phyloP scores from a whole-genome alignment of 306 rosid species.

The Morella rubra region DNA sequence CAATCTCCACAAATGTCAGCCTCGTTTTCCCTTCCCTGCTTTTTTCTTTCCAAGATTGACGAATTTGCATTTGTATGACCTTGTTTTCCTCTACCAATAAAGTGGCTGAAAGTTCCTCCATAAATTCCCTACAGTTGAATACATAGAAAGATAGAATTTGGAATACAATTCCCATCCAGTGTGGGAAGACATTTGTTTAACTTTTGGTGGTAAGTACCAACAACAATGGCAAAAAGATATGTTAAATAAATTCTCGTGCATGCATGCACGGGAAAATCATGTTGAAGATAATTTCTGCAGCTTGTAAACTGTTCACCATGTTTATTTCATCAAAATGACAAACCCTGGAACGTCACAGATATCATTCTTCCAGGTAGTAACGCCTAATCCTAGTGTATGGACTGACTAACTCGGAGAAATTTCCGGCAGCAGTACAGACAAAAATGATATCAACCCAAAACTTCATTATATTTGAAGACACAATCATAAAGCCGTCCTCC shows the following conservation, averaged over 20 bases:
- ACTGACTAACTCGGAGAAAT: conserved; percentile 1
- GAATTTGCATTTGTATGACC: not conserved
- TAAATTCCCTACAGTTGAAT: not conserved
- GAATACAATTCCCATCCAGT: not conserved
- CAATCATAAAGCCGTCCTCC: conserved; percentile 92
- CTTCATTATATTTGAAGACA: conserved; percentile 89
- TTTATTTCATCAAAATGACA: conserved; percentile 12
- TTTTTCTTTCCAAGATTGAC: conserved; percentile 14
- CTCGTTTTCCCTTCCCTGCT: not conserved
- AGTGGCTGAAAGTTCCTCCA: not conserved
- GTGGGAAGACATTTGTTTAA: not conserved
- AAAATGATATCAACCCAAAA: conserved; percentile 35
- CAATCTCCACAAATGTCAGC: not conserved
- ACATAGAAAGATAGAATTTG: not conserved
- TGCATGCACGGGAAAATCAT: not conserved
- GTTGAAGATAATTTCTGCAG: not conserved
- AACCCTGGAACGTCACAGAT: conserved; percentile 13
- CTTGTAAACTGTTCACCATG: not conserved
- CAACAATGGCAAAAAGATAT: not conserved
- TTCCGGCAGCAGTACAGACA: conserved; percentile 27
- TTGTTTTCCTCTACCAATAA: conserved; percentile 21
- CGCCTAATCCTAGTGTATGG: conserved; percentile 9
- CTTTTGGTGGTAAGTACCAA: not conserved
- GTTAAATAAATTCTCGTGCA: not conserved
- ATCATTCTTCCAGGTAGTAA: conserved; percentile 12